Percentiles rank a stretch among this genome's conserved stretches.
Conservation (phyloP, 2,329 filamentous ascomycete species). For the Drechslera avenae region DNA sequence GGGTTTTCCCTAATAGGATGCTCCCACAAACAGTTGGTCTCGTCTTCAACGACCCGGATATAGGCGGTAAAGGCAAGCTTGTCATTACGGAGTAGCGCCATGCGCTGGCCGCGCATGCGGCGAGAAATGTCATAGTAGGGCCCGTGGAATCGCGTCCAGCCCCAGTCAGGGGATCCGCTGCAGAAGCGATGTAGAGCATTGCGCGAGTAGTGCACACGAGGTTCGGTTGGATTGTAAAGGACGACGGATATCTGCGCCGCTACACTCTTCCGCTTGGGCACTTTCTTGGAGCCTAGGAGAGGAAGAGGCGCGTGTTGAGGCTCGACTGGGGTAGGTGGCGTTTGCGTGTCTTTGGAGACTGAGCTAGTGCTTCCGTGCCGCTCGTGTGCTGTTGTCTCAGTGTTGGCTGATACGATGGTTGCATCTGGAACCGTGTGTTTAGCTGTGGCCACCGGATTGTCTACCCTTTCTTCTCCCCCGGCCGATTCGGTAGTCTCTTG, state of each 20-base stretch:
- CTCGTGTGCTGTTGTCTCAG: not conserved
- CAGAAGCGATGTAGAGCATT: conserved; percentile 65
- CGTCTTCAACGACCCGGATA: conserved; percentile 64
- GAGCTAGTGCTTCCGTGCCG: conserved; percentile 5
- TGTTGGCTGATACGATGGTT: not conserved
- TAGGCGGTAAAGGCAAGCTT: conserved; percentile 67
- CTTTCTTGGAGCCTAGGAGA: conserved; percentile 35
- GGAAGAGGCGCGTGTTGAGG: conserved; percentile 46
- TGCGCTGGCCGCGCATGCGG: conserved; percentile 62
- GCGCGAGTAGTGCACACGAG: conserved; percentile 61
- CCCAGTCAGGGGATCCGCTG: conserved; percentile 64
- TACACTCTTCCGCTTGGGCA: conserved; percentile 51
- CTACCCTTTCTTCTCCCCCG: not conserved
- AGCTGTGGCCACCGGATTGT: not conserved
- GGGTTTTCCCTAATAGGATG: conserved; percentile 60
- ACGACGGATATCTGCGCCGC: conserved; percentile 67
- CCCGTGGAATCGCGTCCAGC: conserved; percentile 66
- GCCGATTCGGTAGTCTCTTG: not conserved
- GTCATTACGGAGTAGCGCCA: conserved; percentile 64
- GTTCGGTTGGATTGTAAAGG: conserved; percentile 67
- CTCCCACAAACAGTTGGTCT: conserved; percentile 66
- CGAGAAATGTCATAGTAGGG: conserved; percentile 63
- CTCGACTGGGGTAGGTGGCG: conserved; percentile 13
- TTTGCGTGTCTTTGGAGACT: not conserved
- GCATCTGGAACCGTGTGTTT: not conserved